A percentile compares a stretch with the other conserved stretches of the same genome.
Conservation (phyloP, 768 basidiomycete species). For the Psilocybe sp. region DNA sequence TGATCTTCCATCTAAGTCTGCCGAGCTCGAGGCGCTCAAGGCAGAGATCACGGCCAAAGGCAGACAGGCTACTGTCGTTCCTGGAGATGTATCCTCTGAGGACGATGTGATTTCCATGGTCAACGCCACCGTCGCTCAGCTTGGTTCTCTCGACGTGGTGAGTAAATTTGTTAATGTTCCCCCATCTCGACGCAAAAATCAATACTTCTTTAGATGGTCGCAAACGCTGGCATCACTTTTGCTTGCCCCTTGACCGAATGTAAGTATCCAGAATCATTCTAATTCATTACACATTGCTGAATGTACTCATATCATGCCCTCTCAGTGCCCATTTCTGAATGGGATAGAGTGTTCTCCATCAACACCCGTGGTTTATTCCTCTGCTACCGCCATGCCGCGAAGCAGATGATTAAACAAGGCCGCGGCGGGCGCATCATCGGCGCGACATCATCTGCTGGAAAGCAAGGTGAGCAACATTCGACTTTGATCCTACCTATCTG, state of each 20-base stretch:
- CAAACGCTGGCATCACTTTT: conserved; percentile 26
- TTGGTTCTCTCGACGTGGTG: conserved; percentile 49
- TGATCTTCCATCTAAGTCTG: conserved; percentile 30
- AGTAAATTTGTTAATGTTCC: conserved; percentile 8
- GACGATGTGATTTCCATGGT: conserved; percentile 38
- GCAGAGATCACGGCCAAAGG: conserved; percentile 27
- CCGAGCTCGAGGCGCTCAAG: conserved; percentile 23
- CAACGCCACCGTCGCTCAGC: conserved; percentile 18
- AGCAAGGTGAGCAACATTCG: conserved; percentile 17
- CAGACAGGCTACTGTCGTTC: conserved; percentile 9
- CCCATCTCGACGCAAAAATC: not conserved
- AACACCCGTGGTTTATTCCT: conserved; percentile 59
- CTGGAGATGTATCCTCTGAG: conserved; percentile 38
- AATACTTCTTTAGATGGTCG: conserved; percentile 24
- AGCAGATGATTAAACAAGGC: conserved; percentile 56
- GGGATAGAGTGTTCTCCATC: conserved; percentile 42
- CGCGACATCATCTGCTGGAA: conserved; percentile 28
- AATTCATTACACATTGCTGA: not conserved
- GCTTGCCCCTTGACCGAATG: conserved; percentile 17
- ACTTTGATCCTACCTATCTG: not conserved
- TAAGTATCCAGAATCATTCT: conserved; percentile 1
- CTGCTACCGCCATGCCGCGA: conserved; percentile 62
- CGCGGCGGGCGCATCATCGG: conserved; percentile 56
- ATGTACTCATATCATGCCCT: not conserved
- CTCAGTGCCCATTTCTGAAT: conserved; percentile 31